These are phyloP conservation scores for Penicillium sp. DNA, from an alignment of 2,329 filamentous ascomycete species.

Conservation along the genomic window DNA sequence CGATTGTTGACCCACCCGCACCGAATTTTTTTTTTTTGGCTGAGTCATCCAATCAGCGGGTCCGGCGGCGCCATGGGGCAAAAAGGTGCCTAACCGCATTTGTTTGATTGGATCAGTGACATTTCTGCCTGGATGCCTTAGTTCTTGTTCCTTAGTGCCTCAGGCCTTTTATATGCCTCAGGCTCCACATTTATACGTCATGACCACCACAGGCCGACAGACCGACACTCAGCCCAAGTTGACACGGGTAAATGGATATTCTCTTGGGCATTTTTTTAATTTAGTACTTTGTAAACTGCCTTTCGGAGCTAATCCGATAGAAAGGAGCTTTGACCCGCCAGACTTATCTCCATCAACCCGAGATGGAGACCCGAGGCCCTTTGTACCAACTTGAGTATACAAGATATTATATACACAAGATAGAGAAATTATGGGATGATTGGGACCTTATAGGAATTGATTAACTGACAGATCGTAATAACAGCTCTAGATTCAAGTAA, in stretches of 20 bases:
- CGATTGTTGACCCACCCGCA: conserved; percentile 7
- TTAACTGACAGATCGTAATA: too few relatives aligned
- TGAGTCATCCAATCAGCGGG: conserved; percentile 12
- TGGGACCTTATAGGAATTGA: too few relatives aligned
- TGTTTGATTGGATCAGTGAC: conserved; percentile 1
- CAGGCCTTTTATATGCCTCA: background rate
- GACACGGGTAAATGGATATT: conserved; percentile 3
- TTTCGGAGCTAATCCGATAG: too few relatives aligned
- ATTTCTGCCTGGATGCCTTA: background rate
- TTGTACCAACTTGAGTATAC: background rate
- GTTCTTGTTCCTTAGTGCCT: background rate
- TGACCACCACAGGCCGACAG: background rate
- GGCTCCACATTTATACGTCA: conserved; percentile 1
- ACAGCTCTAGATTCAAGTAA: too few relatives aligned
- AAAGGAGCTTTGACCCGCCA: background rate
- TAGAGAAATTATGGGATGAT: background rate
- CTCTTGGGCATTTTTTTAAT: background rate
- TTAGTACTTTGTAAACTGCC: background rate
- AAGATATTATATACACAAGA: background rate
- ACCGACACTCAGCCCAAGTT: background rate
- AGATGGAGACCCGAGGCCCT: background rate
- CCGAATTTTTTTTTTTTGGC: conserved; percentile 11
- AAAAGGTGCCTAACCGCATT: background rate
- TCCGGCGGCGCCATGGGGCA: conserved; percentile 1
- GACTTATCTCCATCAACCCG: background rate